Percentiles rank a stretch among this genome's conserved stretches.
These are phyloP conservation scores for Mixia osmundae DNA, from an alignment of 1,284 basidiomycete species.

Conservation along the genomic window DNA sequence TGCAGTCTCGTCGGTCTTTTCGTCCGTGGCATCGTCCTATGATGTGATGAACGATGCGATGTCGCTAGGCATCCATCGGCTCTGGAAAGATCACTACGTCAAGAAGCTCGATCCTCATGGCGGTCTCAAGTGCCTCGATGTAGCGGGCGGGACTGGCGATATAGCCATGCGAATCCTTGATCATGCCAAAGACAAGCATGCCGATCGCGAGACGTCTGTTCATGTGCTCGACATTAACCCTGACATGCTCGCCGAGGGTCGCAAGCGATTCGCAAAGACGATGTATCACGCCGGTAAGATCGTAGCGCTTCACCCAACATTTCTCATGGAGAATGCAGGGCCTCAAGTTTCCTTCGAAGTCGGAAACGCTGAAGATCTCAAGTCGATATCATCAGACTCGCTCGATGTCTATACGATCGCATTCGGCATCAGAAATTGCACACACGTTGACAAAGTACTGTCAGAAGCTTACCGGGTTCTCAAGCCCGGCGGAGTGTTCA, in stretches of 20 bases:
- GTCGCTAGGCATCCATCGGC: slow-evolving; percentile 80
- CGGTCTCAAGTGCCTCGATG: slow-evolving; percentile 51
- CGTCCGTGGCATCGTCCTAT: slow-evolving; percentile 84
- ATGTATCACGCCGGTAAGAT: slow-evolving; percentile 85
- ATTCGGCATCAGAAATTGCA: slow-evolving; percentile 96
- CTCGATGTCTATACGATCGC: slow-evolving; percentile 97
- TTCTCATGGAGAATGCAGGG: slow-evolving; percentile 29
- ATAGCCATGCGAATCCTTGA: slow-evolving; percentile 83
- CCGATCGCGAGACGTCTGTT: slow-evolving; percentile 66
- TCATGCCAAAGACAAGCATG: slow-evolving; percentile 65
- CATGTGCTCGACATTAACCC: slow-evolving; percentile 87
- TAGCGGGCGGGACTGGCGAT: slow-evolving; percentile 93
- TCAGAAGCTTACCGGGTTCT: slow-evolving; percentile 79
- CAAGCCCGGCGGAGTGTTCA: slow-evolving; percentile 88
- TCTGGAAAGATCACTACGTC: slow-evolving; percentile 94
- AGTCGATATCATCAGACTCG: slow-evolving; percentile 47
- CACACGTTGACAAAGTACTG: slow-evolving; percentile 68
- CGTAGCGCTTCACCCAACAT: slow-evolving; percentile 8
- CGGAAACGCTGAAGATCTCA: slow-evolving; percentile 71
- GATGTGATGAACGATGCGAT: slow-evolving; percentile 98
- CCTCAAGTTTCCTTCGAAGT: slow-evolving; percentile 83
- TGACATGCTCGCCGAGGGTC: slow-evolving; percentile 84
- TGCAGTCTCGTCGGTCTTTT: slow-evolving; percentile 69
- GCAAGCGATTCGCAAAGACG: slow-evolving; percentile 71
- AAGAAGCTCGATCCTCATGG: slow-evolving; percentile 44